Conservation (phyloP, 768 basidiomycete genomes). For the Leccinum truebloodii region DNA sequence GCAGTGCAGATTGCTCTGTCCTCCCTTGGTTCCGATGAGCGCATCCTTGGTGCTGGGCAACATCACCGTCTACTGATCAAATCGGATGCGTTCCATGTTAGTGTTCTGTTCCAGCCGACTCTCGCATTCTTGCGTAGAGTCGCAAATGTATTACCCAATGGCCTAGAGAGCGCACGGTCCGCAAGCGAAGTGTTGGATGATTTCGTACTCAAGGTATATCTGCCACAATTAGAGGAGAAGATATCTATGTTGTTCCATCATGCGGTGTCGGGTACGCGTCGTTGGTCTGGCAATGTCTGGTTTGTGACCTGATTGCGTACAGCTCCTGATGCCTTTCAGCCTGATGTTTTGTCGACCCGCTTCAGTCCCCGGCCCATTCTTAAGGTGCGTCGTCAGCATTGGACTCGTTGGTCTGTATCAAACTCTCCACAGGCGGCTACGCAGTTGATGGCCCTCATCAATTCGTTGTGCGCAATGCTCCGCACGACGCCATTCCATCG, state of each 20-base stretch:
- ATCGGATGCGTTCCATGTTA: slow-evolving; percentile 94
- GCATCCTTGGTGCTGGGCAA: slow-evolving; percentile 67
- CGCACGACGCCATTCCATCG: slow-evolving; percentile 90
- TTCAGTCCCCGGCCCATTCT: slow-evolving; percentile 74
- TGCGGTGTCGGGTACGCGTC: slow-evolving; percentile 65
- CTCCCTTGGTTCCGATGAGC: slow-evolving; percentile 70
- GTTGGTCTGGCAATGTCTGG: background rate
- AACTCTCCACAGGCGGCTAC: slow-evolving; percentile 66
- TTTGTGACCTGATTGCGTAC: slow-evolving; percentile 8
- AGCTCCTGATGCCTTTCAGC: slow-evolving; percentile 87
- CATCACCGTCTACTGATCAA: slow-evolving; percentile 85
- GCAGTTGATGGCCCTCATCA: slow-evolving; percentile 85
- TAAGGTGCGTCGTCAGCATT: slow-evolving; percentile 50
- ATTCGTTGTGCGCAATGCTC: slow-evolving; percentile 90
- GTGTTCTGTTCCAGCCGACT: slow-evolving; percentile 92
- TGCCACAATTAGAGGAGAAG: slow-evolving; percentile 95
- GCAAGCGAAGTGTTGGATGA: slow-evolving; percentile 82
- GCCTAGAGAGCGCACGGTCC: slow-evolving; percentile 46
- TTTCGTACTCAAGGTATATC: slow-evolving; percentile 88
- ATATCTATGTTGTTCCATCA: slow-evolving; percentile 85
- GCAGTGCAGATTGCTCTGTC: slow-evolving; percentile 59
- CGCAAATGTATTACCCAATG: slow-evolving; percentile 70
- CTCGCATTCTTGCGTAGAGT: slow-evolving; percentile 79
- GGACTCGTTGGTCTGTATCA: slow-evolving; percentile 1
- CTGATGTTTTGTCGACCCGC: slow-evolving; percentile 66